These are phyloP conservation scores for Wickerhamomyces hampshirensis DNA, from an alignment of 805 yeast species.

Conservation along the genomic window DNA sequence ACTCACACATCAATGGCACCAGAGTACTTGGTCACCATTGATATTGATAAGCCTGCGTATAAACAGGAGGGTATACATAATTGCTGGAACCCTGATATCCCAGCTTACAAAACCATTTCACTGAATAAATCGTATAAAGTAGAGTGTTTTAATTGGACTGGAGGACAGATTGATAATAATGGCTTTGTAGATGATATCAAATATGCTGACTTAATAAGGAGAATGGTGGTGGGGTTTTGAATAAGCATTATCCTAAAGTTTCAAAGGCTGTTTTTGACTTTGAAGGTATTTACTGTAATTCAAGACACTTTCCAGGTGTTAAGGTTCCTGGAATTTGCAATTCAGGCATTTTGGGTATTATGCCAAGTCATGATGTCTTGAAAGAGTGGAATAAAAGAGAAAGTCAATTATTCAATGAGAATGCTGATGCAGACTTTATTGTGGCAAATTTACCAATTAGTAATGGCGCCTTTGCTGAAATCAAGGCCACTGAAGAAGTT, in stretches of 20 bases:
- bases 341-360: slow-evolving; percentile 48
- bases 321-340: slow-evolving; percentile 46
- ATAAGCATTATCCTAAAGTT: slow-evolving; percentile 43
- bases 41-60: slow-evolving; percentile 39
- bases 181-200: slow-evolving; percentile 46
- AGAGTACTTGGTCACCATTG: slow-evolving; percentile 28
- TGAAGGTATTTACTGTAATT: slow-evolving; percentile 45
- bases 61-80: slow-evolving; percentile 45
- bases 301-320: slow-evolving; percentile 47
- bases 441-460: slow-evolving; percentile 40
- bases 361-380: slow-evolving; percentile 40
- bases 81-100: slow-evolving; percentile 52
- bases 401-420: slow-evolving; percentile 29
- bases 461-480: slow-evolving; percentile 36
- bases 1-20: neutral
- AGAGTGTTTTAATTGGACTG: slow-evolving; percentile 53
- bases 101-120: slow-evolving; percentile 33
- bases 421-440: slow-evolving; percentile 29
- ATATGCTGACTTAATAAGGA: slow-evolving; percentile 38
- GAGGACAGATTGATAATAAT: slow-evolving; percentile 43
- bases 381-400: slow-evolving; percentile 44
- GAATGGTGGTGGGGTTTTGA: slow-evolving; percentile 49
- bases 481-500: slow-evolving; percentile 27
- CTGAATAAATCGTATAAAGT: slow-evolving; percentile 42
- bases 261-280: slow-evolving; percentile 50